Evolutionary conservation across 208 protist species (phyloP).

Genomic region (Crithidia bombi): DNA sequence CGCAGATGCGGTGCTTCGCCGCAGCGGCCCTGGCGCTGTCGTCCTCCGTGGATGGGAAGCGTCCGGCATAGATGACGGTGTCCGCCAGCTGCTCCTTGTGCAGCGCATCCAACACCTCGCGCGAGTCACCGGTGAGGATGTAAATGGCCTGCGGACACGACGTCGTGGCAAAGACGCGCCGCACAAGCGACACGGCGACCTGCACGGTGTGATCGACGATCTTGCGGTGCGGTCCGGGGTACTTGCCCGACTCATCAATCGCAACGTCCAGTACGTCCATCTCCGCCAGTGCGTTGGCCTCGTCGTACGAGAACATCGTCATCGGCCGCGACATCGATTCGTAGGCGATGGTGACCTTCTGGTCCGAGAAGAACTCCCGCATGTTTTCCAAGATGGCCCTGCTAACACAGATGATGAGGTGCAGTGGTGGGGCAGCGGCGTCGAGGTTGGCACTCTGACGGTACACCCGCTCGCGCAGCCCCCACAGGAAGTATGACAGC

Average conservation of each 20-base stretch:
- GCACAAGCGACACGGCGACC: slow-evolving; percentile 55
- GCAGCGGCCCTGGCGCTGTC: slow-evolving; percentile 6
- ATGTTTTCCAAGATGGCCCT: slow-evolving; percentile 40
- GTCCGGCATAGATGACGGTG: slow-evolving; percentile 61
- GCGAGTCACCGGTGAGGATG: slow-evolving; percentile 71
- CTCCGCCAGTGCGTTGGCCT: slow-evolving; percentile 67
- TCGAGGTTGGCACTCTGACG: slow-evolving; percentile 51
- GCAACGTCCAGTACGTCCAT: slow-evolving; percentile 80
- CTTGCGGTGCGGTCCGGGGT: slow-evolving; percentile 60
- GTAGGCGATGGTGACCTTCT: slow-evolving; percentile 38
- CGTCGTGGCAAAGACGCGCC: slow-evolving; percentile 37
- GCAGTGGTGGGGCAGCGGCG: slow-evolving; percentile 38
- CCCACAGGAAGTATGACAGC: slow-evolving; percentile 69
- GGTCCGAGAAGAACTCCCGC: slow-evolving; percentile 47
- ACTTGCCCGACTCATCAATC: slow-evolving; percentile 59
- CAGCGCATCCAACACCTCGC: slow-evolving; percentile 60
- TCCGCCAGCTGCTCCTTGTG: slow-evolving; percentile 45
- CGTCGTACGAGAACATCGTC: slow-evolving; percentile 75
- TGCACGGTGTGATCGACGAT: slow-evolving; percentile 62
- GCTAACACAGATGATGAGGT: slow-evolving; percentile 48
- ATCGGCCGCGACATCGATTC: slow-evolving; percentile 18
- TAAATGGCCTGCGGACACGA: slow-evolving; percentile 63
- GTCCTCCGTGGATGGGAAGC: slow-evolving; percentile 42
- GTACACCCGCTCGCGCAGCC: slow-evolving; percentile 66
- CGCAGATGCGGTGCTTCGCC: slow-evolving; percentile 67